Conservation (phyloP, 371 early-diverging fungal genomes). For the Blastocladiella emersonii region DNA sequence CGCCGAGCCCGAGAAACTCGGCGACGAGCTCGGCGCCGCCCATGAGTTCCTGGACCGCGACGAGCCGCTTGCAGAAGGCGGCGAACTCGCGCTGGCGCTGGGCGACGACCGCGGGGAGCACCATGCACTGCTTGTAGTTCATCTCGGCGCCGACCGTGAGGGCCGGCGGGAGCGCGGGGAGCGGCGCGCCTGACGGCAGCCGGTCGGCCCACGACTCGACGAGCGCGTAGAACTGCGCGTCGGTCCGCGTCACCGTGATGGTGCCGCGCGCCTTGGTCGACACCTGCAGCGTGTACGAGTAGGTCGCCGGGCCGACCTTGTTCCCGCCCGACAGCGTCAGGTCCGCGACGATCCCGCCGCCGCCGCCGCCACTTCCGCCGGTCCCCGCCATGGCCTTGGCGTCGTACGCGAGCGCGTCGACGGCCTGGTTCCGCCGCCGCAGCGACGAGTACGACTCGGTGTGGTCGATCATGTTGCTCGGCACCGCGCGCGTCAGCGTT, state of each 20-base stretch:
- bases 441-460: neutral
- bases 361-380: neutral
- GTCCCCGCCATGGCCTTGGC: no score
- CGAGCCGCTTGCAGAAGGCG: slow-evolving; percentile 1
- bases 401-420: neutral
- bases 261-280: neutral
- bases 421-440: neutral
- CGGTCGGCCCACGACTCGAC: neutral
- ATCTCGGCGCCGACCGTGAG: neutral
- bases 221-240: neutral
- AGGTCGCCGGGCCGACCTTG: neutral
- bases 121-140: slow-evolving; percentile 2
- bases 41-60: neutral
- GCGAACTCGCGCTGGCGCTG: slow-evolving; percentile 3
- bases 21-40: neutral
- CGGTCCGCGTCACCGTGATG: neutral
- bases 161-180: neutral
- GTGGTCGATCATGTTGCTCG: neutral
- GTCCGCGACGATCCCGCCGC: neutral
- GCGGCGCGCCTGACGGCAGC: neutral
- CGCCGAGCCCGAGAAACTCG: neutral
- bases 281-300: neutral
- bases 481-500: neutral
- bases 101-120: neutral
- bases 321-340: neutral